Conservation (phyloP, 805 yeast genomes). For the Candida takata region DNA sequence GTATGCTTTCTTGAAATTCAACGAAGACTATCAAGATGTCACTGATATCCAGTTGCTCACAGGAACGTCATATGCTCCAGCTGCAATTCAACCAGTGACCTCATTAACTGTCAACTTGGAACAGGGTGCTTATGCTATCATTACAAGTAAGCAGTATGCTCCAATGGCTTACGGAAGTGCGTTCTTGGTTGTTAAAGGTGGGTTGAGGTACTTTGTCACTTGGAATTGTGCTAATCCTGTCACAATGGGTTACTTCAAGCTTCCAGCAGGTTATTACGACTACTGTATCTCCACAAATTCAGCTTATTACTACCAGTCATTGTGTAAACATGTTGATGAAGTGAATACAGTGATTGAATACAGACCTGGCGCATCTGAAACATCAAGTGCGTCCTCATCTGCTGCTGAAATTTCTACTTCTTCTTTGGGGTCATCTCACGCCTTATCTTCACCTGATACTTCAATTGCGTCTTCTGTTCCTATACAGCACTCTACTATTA, state of each 20-base stretch:
- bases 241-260: neutral
- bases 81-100: conserved; percentile 3
- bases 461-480: neutral
- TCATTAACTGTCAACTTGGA: conserved; percentile 13
- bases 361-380: conserved; percentile 4
- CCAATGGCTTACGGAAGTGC: conserved; percentile 2
- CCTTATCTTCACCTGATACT: conserved; percentile 1
- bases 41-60: conserved; percentile 14
- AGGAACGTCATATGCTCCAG: neutral
- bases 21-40: conserved; percentile 11
- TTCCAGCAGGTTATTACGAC: conserved; percentile 4
- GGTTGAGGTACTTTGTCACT: conserved; percentile 4
- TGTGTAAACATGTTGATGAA: conserved; percentile 1
- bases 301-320: conserved; percentile 4
- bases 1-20: conserved; percentile 14
- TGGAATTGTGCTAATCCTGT: conserved; percentile 5
- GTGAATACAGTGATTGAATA: neutral
- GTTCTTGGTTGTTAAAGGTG: conserved; percentile 7
- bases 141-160: neutral
- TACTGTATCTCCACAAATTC: conserved; percentile 1
- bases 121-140: conserved; percentile 12
- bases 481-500: neutral
- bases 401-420: conserved; percentile 1
- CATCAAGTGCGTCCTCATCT: conserved; percentile 5
- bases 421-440: conserved; percentile 3